Percentiles rank a stretch among this genome's conserved stretches.
These are phyloP conservation scores for Lentinus brumalis DNA, from an alignment of 768 basidiomycete genomes.

Conservation along the genomic window DNA sequence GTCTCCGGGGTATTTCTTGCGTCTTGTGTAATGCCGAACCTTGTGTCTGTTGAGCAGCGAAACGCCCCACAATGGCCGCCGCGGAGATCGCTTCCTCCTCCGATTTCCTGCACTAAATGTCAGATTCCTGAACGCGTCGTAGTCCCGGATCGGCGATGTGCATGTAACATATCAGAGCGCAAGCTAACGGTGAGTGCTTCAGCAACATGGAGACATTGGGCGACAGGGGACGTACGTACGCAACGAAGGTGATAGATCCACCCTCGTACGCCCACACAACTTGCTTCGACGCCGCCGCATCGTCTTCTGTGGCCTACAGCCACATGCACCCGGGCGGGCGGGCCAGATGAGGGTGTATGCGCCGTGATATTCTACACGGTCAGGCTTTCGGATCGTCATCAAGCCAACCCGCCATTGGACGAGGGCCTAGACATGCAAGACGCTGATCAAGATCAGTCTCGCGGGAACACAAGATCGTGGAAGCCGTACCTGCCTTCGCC, in stretches of 20 bases:
- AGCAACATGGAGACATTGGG: too few species aligned
- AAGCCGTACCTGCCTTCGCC: constrained; percentile 15
- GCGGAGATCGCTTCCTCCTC: constrained; percentile 10
- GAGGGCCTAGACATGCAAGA: constrained; percentile 1
- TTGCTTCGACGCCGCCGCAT: constrained; percentile 12
- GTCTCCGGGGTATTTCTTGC: constrained; percentile 8
- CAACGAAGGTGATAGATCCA: not conserved
- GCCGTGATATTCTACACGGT: not conserved
- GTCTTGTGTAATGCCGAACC: constrained; percentile 10
- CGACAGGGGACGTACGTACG: too few species aligned
- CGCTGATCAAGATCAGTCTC: constrained; percentile 14
- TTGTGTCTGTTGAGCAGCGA: constrained; percentile 5
- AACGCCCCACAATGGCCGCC: constrained; percentile 6
- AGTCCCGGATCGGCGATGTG: not conserved
- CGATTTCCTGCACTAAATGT: not conserved
- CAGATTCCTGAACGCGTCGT: not conserved
- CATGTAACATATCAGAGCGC: not conserved
- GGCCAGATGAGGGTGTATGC: constrained; percentile 11
- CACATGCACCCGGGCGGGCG: constrained; percentile 1
- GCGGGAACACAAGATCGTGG: constrained; percentile 16
- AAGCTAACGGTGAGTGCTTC: too few species aligned
- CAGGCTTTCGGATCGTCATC: constrained; percentile 4
- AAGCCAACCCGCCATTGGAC: not conserved
- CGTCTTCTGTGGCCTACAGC: not conserved
- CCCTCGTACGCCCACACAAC: not conserved